These are phyloP conservation scores for Phytophthora capsici DNA, from an alignment of 352 stramenopile genomes.

Conservation along the genomic window DNA sequence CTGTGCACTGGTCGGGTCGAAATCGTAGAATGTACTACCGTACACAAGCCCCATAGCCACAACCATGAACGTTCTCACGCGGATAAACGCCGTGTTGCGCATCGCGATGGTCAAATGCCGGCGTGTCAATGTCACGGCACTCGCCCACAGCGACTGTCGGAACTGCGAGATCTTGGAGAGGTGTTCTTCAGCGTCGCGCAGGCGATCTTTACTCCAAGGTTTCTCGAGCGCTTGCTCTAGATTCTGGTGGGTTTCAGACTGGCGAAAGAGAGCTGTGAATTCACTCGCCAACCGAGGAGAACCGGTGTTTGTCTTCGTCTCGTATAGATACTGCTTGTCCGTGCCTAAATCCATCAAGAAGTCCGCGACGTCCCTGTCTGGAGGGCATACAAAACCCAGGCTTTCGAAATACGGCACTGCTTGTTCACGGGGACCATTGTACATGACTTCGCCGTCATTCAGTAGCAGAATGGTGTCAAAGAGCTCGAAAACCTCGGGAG, in stretches of 20 bases:
- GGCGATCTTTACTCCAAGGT: constrained; percentile 8
- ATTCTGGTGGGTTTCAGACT: constrained; percentile 34
- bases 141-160: constrained; percentile 58
- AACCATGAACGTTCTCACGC: constrained; percentile 27
- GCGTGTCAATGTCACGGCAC: constrained; percentile 33
- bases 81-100: constrained; percentile 31
- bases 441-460: constrained; percentile 58
- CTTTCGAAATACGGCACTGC: constrained; percentile 45
- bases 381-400: constrained; percentile 53
- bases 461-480: constrained; percentile 89
- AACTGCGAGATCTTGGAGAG: constrained; percentile 59
- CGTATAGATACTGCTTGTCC: constrained; percentile 32
- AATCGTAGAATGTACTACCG: constrained; percentile 34
- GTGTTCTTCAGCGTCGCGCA: constrained; percentile 20
- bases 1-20: constrained; percentile 32
- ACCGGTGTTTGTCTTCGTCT: constrained; percentile 17
- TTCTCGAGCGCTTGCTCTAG: constrained; percentile 69
- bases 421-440: constrained; percentile 42
- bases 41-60: constrained; percentile 39
- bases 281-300: constrained; percentile 22
- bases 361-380: constrained; percentile 38
- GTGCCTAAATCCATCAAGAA: constrained; percentile 49
- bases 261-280: constrained; percentile 14
- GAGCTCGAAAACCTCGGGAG: constrained; percentile 89
- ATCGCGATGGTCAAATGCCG: constrained; percentile 57